Conservation (phyloP, 495 filamentous ascomycete species). For the Penicillium odoratum region DNA sequence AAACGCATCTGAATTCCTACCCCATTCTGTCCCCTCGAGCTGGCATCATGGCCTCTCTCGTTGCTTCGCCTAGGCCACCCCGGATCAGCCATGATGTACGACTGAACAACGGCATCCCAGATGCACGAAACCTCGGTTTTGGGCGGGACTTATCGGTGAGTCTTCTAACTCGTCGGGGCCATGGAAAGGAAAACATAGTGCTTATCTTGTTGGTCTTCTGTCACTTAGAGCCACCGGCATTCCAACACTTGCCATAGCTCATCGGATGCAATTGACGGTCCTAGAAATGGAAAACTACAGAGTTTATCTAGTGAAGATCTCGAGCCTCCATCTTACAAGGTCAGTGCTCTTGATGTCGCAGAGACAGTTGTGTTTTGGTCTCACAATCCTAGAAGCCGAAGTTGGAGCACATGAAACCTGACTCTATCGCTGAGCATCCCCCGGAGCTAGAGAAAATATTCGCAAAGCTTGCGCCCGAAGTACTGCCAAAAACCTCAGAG, state of each 20-base stretch:
- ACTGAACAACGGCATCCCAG: constrained; percentile 18
- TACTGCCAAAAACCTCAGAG: constrained; percentile 31
- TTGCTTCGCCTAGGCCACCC: constrained; percentile 25
- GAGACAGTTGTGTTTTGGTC: constrained; percentile 13
- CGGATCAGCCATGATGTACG: constrained; percentile 25
- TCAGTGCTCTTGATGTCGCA: constrained; percentile 17
- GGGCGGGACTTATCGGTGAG: constrained; percentile 35
- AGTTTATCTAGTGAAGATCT: constrained; percentile 16
- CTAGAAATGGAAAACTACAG: constrained; percentile 42
- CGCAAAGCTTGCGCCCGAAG: constrained; percentile 37
- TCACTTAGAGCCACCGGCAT: constrained; percentile 31
- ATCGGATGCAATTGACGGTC: constrained; percentile 37
- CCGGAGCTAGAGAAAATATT: constrained; percentile 43
- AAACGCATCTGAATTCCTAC: neutral
- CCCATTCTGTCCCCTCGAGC: neutral
- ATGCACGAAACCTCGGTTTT: constrained; percentile 20
- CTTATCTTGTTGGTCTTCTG: neutral
- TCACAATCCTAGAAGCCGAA: constrained; percentile 57
- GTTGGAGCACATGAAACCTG: constrained; percentile 37
- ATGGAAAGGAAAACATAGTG: neutral
- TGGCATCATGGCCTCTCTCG: constrained; percentile 31
- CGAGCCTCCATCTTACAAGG: constrained; percentile 36
- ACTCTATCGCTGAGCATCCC: constrained; percentile 22
- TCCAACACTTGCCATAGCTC: constrained; percentile 27
- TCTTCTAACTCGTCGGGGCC: neutral